These are phyloP conservation scores for Fusarium acutatum DNA, from an alignment of 2,329 filamentous ascomycete genomes.

Conservation along the genomic window DNA sequence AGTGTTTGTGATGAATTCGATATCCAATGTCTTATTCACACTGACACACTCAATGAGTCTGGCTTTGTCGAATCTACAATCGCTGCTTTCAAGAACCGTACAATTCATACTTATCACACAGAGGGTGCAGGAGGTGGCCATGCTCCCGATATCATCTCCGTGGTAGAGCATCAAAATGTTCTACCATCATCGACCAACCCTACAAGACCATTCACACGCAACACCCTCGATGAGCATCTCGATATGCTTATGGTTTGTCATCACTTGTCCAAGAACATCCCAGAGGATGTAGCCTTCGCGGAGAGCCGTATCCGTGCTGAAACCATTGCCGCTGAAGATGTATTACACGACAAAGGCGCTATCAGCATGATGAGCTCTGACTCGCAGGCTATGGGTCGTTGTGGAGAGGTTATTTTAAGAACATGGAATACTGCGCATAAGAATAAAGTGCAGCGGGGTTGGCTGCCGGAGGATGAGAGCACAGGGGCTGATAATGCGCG, in stretches of 20 bases:
- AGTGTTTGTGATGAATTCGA: constrained; percentile 89
- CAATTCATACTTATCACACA: constrained; percentile 97
- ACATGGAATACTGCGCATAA: constrained; percentile 99
- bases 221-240: constrained; percentile 94
- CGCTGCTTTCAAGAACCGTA: constrained; percentile 82
- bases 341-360: constrained; percentile 91
- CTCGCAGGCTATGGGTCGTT: constrained; percentile 95
- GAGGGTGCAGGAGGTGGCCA: constrained; percentile 95
- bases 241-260: constrained; percentile 99
- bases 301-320: constrained; percentile 94
- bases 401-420: constrained; percentile 89
- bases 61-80: constrained; percentile 96
- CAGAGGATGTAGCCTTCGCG: constrained; percentile 94
- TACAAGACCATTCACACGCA: constrained; percentile 87
- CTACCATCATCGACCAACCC: constrained; percentile 92
- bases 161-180: constrained; percentile 89
- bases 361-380: constrained; percentile 98
- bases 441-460: constrained; percentile 87
- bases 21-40: constrained; percentile 93
- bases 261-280: constrained; percentile 89
- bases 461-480: constrained; percentile 78
- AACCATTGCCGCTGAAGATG: constrained; percentile 96
- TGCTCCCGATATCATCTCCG: constrained; percentile 93
- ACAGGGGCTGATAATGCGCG: constrained; percentile 88
- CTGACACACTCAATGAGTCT: constrained; percentile 94